Conservation (phyloP, 305 asterid species). For the Salvia sclarea region DNA sequence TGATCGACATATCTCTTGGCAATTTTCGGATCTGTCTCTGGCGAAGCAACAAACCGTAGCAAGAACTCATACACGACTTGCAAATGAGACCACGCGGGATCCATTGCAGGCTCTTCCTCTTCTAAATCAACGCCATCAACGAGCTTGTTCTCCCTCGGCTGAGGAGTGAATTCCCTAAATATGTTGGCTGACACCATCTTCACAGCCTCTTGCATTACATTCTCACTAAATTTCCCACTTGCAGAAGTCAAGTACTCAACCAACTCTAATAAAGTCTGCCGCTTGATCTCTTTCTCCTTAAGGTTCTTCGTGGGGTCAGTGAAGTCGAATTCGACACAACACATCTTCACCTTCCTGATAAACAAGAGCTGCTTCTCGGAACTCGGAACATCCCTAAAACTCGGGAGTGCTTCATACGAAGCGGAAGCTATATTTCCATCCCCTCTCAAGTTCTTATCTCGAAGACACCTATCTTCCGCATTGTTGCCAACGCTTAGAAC, state of each 20-base stretch:
- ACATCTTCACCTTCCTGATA: conserved; percentile 66
- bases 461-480: conserved; percentile 40
- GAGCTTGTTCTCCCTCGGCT: conserved; percentile 65
- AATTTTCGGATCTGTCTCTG: conserved; percentile 74
- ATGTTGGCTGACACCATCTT: conserved; percentile 71
- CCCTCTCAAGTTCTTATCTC: conserved; percentile 41
- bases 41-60: conserved; percentile 67
- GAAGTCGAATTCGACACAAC: conserved; percentile 68
- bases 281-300: conserved; percentile 76
- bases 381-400: conserved; percentile 70
- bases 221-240: conserved; percentile 60
- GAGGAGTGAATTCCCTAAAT: conserved; percentile 72
- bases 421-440: conserved; percentile 47
- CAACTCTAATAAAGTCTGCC: conserved; percentile 70
- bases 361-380: conserved; percentile 72
- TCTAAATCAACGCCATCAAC: conserved; percentile 66
- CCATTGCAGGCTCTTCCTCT: conserved; percentile 86
- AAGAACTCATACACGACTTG: conserved; percentile 77
- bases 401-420: conserved; percentile 64
- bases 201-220: conserved; percentile 60
- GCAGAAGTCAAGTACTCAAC: conserved; percentile 71
- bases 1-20: conserved; percentile 68
- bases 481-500: conserved; percentile 46
- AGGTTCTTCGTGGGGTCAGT: conserved; percentile 66
- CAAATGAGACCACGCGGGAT: conserved; percentile 85